Percentiles rank a stretch among this genome's conserved stretches.
Conservation (phyloP, 768 basidiomycete species). For the Hortiboletus campestris region DNA sequence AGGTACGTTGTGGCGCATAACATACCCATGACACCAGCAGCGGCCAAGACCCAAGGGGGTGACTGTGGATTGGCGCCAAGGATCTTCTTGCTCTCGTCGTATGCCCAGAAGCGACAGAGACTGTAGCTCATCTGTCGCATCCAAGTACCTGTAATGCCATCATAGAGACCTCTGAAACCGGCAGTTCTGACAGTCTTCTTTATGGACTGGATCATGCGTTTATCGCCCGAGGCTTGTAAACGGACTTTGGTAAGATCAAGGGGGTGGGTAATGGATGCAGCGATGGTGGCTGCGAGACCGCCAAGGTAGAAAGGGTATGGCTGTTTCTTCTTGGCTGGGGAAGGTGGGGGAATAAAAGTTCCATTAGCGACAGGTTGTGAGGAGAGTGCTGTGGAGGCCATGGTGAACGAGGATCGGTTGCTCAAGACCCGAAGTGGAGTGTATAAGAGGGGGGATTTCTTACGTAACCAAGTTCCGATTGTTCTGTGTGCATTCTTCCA, state of each 20-base stretch:
- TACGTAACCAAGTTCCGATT: slow-evolving; percentile 14
- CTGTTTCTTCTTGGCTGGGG: slow-evolving; percentile 45
- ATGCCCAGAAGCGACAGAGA: slow-evolving; percentile 90
- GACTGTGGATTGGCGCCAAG: slow-evolving; percentile 65
- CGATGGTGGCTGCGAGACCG: slow-evolving; percentile 84
- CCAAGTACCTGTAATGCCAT: slow-evolving; percentile 87
- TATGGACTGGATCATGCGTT: slow-evolving; percentile 82
- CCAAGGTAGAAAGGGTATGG: slow-evolving; percentile 88
- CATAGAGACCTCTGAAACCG: slow-evolving; percentile 71
- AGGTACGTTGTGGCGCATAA: slow-evolving; percentile 8
- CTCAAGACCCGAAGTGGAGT: background rate
- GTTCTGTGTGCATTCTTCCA: background rate
- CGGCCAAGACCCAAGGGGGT: slow-evolving; percentile 77
- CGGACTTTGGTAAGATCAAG: slow-evolving; percentile 90
- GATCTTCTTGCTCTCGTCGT: slow-evolving; percentile 86
- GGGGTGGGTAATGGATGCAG: slow-evolving; percentile 86
- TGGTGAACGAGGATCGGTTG: slow-evolving; percentile 5
- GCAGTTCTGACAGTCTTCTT: slow-evolving; percentile 80
- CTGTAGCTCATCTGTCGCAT: slow-evolving; percentile 93
- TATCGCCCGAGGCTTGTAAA: slow-evolving; percentile 89
- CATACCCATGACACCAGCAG: slow-evolving; percentile 85
- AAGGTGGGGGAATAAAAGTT: background rate
- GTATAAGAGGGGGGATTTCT: slow-evolving; percentile 9
- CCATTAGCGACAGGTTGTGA: slow-evolving; percentile 12
- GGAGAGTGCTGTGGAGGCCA: slow-evolving; percentile 14